A percentile compares a stretch with the other conserved stretches of the same genome.
Evolutionary conservation across 2,329 filamentous ascomycete species (phyloP).

Genomic region (Fusarium oligoseptatum): DNA sequence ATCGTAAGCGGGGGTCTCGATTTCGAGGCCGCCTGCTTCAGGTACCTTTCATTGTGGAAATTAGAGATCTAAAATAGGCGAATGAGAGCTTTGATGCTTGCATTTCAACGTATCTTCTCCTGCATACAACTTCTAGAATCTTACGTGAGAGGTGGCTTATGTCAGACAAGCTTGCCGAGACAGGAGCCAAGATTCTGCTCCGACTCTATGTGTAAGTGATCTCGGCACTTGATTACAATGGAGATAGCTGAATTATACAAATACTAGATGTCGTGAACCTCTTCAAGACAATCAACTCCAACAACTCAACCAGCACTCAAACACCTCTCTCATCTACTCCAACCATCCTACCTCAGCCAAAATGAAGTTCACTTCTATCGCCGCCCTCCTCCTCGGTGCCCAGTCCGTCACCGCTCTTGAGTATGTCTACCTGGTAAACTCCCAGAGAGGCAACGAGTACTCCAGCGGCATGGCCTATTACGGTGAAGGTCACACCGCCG

Average conservation of each 20-base stretch:
- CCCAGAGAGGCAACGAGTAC: not conserved
- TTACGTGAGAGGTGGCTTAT: slow-evolving; percentile 1
- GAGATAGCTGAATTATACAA: not conserved
- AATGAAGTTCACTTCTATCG: not conserved
- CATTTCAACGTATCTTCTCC: not conserved
- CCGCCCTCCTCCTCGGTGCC: not conserved
- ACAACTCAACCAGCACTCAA: not conserved
- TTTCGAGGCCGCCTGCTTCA: not conserved
- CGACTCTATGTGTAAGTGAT: not conserved
- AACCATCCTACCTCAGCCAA: not conserved
- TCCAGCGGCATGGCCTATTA: slow-evolving; percentile 11
- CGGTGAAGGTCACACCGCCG: not conserved
- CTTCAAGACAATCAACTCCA: not conserved
- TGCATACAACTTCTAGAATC: slow-evolving; percentile 1
- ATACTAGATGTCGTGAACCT: not conserved
- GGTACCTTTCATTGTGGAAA: not conserved
- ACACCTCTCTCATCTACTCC: not conserved
- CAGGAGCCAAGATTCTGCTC: not conserved
- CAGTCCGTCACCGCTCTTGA: not conserved
- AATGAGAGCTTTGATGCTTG: not conserved
- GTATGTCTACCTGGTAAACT: slow-evolving; percentile 7
- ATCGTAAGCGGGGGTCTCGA: not conserved
- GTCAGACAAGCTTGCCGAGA: not conserved
- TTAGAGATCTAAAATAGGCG: not conserved
- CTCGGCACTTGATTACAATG: not conserved